phyloP scores from a whole-genome alignment of 176 grass and related monocot genomes.

The Paspalum notatum region DNA sequence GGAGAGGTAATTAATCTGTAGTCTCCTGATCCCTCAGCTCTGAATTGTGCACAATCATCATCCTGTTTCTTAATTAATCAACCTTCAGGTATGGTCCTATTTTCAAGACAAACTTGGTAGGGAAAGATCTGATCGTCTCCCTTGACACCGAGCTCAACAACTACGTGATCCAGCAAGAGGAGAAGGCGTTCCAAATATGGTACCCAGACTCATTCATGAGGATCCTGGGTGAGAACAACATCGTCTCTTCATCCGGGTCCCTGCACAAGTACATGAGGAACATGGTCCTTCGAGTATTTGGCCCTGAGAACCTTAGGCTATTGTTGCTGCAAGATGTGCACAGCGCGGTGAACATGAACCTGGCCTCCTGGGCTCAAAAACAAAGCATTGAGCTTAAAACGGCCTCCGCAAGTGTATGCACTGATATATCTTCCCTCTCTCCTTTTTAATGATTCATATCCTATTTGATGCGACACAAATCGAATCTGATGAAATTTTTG shows the following conservation, averaged over 20 bases:
- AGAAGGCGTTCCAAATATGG: constrained; percentile 54
- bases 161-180: constrained; percentile 62
- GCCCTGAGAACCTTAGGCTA: constrained; percentile 44
- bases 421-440: neutral
- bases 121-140: constrained; percentile 45
- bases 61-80: too few relatives aligned
- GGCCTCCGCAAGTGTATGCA: neutral
- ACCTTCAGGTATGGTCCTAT: constrained; percentile 50
- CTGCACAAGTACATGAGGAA: constrained; percentile 55
- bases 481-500: too few relatives aligned
- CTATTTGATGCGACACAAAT: too few relatives aligned
- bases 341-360: neutral
- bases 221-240: constrained; percentile 44
- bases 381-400: neutral
- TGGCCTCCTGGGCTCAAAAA: neutral
- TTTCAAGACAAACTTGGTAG: constrained; percentile 60
- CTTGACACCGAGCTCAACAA: constrained; percentile 48
- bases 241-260: constrained; percentile 30
- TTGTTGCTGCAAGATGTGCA: constrained; percentile 43
- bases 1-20: too few relatives aligned
- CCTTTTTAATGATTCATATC: too few relatives aligned
- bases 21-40: too few relatives aligned
- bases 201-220: constrained; percentile 58
- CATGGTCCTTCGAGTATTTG: constrained; percentile 47
- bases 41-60: too few relatives aligned